Evolutionary conservation across 768 basidiomycete genomes (phyloP), one percentile per base, ranked within the genome.

Genomic region (Amanita pseudoporphyria): DNA sequence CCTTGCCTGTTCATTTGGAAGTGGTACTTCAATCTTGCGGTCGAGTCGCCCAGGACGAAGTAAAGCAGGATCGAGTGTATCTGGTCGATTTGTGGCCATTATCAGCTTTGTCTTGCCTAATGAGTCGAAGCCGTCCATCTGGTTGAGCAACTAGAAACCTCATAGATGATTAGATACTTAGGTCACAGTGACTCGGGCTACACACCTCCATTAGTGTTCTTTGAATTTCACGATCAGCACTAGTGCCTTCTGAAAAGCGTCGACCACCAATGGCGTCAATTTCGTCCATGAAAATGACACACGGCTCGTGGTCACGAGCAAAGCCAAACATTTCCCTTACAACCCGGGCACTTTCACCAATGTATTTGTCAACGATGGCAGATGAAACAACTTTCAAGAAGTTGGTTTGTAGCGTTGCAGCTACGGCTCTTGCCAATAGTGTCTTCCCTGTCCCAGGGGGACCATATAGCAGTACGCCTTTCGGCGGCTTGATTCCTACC

Each of bases 51-150:
- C 96, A 6, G 95, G 95, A 47, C 95, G 88, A 49, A 99, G 76
- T 19, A 99, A 80, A 12, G 95, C 95, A 12, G 96, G 96, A 67
- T 98, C 96, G 30, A 97, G 79, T 1, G 94, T 98, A 65, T 99
- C 96, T 0, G 96, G 96, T 61, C 96, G 77, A 72, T 98, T 99
- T 21, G 96, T 99, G n/a, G 96, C 96, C 91, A 98, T 97, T 65
- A 99, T 99, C 47, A 98, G 78, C 67, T 98, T 98, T 30, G 94
- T 97, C 56, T 74, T 75, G 39, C 96, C 96, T 24, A 99, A 73
- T 13, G 95, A 92, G 67, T 98, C 96, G 70, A 99, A 99, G 19
- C 96, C 96, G 63, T 99, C 96, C 92, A 99, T 96, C 68, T 98
- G 95, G 62, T 98, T 98, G 28, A 99, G 77, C 21, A 99, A 74